Evolutionary conservation across 495 filamentous ascomycete species (phyloP).

Genomic region (Oidiodendron maius): DNA sequence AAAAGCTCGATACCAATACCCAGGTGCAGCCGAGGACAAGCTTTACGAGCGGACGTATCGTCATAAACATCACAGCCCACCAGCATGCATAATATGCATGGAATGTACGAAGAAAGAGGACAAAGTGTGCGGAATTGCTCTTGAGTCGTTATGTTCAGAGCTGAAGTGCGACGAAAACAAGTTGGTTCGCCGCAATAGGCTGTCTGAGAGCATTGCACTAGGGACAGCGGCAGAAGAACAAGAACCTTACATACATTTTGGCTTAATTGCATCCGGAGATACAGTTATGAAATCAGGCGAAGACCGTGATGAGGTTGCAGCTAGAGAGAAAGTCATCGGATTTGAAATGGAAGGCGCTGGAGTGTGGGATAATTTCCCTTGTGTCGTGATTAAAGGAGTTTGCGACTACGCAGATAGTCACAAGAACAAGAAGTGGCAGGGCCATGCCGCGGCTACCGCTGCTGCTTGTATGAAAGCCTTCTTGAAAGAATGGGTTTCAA

Average conservation of each 20-base stretch:
- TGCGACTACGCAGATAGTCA: slow-evolving; percentile 42
- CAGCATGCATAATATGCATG: no score
- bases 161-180: background rate
- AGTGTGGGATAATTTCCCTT: slow-evolving; percentile 30
- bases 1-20: background rate
- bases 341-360: slow-evolving; percentile 42
- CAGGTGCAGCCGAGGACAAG: background rate
- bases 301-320: slow-evolving; percentile 4
- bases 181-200: background rate
- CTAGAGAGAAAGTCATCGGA: slow-evolving; percentile 23
- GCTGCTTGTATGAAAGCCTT: slow-evolving; percentile 26
- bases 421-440: no score
- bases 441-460: slow-evolving; percentile 27
- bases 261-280: slow-evolving; percentile 24
- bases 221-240: no score
- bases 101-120: no score
- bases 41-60: background rate
- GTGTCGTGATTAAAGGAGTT: slow-evolving; percentile 32
- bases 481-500: slow-evolving; percentile 17
- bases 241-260: slow-evolving; percentile 25
- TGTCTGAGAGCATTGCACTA: no score
- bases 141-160: background rate
- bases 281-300: slow-evolving; percentile 16
- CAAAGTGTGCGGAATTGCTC: no score
- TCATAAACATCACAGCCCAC: no score